Conservation (phyloP, 306 rosid genomes). For the Citrullus amarus region DNA sequence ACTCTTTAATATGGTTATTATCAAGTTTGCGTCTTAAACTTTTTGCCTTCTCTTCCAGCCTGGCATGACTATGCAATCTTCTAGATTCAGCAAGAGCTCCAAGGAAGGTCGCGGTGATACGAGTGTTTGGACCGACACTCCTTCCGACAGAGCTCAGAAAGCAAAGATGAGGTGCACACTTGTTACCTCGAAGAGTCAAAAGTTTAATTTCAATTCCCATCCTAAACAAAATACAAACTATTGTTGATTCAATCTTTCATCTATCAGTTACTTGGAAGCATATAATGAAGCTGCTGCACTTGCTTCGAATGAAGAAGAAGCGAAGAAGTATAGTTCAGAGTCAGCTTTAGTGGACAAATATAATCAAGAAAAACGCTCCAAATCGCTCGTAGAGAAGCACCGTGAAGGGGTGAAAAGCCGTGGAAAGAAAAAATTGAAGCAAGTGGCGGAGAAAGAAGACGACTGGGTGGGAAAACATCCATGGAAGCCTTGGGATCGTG, state of each 20-base stretch:
- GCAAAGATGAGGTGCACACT: conserved; percentile 69
- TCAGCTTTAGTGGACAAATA: conserved; percentile 82
- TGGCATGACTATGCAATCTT: conserved; percentile 69
- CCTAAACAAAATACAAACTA: neutral
- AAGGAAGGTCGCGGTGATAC: conserved; percentile 94
- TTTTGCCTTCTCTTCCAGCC: conserved; percentile 36
- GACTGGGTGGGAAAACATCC: conserved; percentile 90
- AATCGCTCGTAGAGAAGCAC: conserved; percentile 65
- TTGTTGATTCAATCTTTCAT: neutral
- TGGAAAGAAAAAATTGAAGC: conserved; percentile 54
- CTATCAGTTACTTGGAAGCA: conserved; percentile 79
- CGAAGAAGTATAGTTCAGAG: conserved; percentile 37
- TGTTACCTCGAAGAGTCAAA: conserved; percentile 5
- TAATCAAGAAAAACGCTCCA: conserved; percentile 66
- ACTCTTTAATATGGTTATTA: neutral
- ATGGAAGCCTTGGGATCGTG: conserved; percentile 98
- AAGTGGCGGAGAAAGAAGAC: conserved; percentile 30
- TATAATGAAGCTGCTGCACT: conserved; percentile 69
- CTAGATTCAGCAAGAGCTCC: conserved; percentile 42
- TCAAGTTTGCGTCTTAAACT: neutral
- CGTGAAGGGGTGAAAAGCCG: conserved; percentile 38
- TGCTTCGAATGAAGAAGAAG: conserved; percentile 62
- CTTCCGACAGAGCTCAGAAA: conserved; percentile 74
- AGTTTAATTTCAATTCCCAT: neutral
- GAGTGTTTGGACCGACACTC: conserved; percentile 86